Evolutionary conservation across 805 yeast genomes (phyloP), one percentile per base, ranked within the genome.

Genomic region (Blastobotrys robertii): DNA sequence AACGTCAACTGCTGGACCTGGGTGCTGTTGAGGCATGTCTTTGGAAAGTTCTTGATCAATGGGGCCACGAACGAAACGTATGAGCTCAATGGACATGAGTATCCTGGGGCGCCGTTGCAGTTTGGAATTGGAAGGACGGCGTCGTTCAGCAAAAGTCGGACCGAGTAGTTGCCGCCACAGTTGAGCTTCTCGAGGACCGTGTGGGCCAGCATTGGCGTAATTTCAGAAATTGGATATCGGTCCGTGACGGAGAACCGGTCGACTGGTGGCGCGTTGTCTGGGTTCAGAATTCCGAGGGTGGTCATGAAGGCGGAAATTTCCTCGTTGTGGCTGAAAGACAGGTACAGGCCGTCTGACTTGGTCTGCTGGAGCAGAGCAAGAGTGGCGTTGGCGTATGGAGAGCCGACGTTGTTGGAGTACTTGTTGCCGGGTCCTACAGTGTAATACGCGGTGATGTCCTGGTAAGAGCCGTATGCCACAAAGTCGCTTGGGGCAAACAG

Each of bases 41-140:
- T 19, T 19, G 25, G 25, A 6, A 19, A 19, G 25, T 19, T 19
- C 25, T 19, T 19, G 25, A 19, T 19, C 25, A 19, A 19, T 19
- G 25, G 25, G 6, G 4, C 6, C 25, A 19, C 25, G 25, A 19
- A 19, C 25, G 25, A 19, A 6, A 19, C 25, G 25, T 19, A 19
- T 6, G 25, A 19, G 25, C 25, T 19, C 25, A 19, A 33, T 10
- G 38, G 34, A 14, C 77, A 65, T 30, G 69, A 60, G 53, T 67
- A 72, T 1, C 75, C 76, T 8, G 79, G 79, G 4, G 79, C 79
- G 32, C 59, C 55, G 34, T 65, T 60, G 52, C 78, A 73, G 25
- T 55, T 49, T 30, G 66, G 67, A 22, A 73, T 53, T 25, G 79
- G 78, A 39, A 70, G 60, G 28, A 74, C 76, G 2, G 74, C 74